phyloP scores from a whole-genome alignment of 768 basidiomycete genomes.

The Grammothele lineata region DNA sequence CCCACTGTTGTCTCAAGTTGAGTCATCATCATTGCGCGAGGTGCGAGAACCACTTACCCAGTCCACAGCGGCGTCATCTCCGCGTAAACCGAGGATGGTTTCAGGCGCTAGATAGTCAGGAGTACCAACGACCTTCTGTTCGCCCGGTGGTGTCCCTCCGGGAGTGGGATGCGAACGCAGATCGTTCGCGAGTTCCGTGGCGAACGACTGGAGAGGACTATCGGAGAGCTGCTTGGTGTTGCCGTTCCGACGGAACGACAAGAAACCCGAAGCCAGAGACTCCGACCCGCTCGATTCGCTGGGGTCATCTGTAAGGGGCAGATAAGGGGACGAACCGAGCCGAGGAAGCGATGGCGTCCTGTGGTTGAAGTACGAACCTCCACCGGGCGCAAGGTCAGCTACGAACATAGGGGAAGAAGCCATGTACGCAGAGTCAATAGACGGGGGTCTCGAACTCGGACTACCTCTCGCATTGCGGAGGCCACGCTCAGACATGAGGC shows the following conservation, averaged over 20 bases:
- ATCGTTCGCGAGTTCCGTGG: constrained; percentile 79
- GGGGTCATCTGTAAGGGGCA: constrained; percentile 71
- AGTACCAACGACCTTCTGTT: constrained; percentile 95
- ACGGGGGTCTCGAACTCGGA: constrained; percentile 77
- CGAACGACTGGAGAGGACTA: constrained; percentile 84
- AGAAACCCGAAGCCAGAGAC: constrained; percentile 50
- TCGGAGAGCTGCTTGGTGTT: constrained; percentile 44
- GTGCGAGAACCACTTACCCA: constrained; percentile 61
- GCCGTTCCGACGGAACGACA: constrained; percentile 41
- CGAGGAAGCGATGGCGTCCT: constrained; percentile 57
- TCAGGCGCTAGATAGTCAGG: constrained; percentile 97
- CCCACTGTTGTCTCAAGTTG: constrained; percentile 67
- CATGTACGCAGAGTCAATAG: constrained; percentile 74
- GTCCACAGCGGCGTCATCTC: constrained; percentile 93
- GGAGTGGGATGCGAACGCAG: constrained; percentile 73
- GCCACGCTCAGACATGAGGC: constrained; percentile 27
- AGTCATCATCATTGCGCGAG: constrained; percentile 10
- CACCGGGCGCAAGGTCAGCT: constrained; percentile 43
- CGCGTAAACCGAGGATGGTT: constrained; percentile 90
- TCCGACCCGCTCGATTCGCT: constrained; percentile 89
- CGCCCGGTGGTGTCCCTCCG: constrained; percentile 69
- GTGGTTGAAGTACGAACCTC: constrained; percentile 81
- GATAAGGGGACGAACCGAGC: constrained; percentile 60
- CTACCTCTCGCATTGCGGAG: constrained; percentile 42
- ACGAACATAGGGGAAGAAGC: constrained; percentile 71